A percentile compares a stretch with the other conserved stretches of the same genome.
Evolutionary conservation across 768 basidiomycete species (phyloP).

Genomic region (Boletus speciosus): DNA sequence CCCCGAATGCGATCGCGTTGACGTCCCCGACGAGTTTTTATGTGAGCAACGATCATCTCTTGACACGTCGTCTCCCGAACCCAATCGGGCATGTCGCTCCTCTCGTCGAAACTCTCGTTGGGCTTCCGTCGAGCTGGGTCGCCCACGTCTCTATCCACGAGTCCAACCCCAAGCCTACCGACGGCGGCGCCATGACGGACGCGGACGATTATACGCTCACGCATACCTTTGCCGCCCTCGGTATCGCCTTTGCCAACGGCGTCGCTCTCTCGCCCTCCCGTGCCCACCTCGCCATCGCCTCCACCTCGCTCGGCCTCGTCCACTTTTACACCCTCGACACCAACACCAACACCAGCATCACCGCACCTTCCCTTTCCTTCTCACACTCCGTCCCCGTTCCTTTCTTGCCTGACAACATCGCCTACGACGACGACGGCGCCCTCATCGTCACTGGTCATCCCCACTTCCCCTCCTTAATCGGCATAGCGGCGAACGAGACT

Average conservation of each 20-base stretch:
- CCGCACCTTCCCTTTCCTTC: conserved; percentile 38
- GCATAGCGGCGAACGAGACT: conserved; percentile 43
- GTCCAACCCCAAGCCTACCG: neutral
- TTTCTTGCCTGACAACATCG: conserved; percentile 61
- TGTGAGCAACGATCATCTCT: conserved; percentile 67
- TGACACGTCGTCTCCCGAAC: conserved; percentile 58
- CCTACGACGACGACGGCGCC: conserved; percentile 43
- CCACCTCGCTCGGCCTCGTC: conserved; percentile 47
- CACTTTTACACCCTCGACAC: conserved; percentile 50
- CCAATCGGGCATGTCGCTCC: conserved; percentile 49
- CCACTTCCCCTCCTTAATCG: conserved; percentile 50
- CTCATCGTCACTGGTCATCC: conserved; percentile 68
- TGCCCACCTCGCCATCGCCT: conserved; percentile 52
- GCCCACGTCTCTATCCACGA: conserved; percentile 49
- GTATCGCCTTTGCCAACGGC: conserved; percentile 68
- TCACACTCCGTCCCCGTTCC: conserved; percentile 46
- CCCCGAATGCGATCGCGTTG: conserved; percentile 65
- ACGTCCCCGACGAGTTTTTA: conserved; percentile 68
- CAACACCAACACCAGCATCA: conserved; percentile 21
- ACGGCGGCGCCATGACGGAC: conserved; percentile 3
- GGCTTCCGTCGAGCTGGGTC: conserved; percentile 58
- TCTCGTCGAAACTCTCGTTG: conserved; percentile 51
- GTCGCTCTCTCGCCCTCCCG: conserved; percentile 54
- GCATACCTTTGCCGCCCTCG: conserved; percentile 41
- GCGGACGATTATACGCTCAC: conserved; percentile 26